Evolutionary conservation across 495 filamentous ascomycete genomes (phyloP).

Genomic region (Penicillium longicatenatum): DNA sequence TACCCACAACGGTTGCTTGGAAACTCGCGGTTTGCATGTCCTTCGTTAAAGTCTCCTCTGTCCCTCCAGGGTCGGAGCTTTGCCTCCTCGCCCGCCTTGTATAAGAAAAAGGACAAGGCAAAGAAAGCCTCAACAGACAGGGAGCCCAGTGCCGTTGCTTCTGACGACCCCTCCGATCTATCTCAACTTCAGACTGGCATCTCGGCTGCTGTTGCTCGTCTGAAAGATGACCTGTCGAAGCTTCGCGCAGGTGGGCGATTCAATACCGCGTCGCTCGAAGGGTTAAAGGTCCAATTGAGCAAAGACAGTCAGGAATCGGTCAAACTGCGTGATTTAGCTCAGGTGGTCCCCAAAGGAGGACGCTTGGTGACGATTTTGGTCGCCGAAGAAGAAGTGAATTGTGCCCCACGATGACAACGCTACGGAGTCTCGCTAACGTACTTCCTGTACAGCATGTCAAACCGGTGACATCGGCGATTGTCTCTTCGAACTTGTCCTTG

Average conservation of each 20-base stretch:
- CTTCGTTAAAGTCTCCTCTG: neutral
- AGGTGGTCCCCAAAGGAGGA: constrained; percentile 72
- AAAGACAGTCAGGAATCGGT: constrained; percentile 52
- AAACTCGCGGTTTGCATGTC: neutral
- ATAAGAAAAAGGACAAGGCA: constrained; percentile 45
- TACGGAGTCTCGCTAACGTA: neutral
- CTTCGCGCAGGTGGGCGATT: constrained; percentile 67
- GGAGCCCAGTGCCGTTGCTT: constrained; percentile 17
- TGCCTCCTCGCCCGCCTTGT: constrained; percentile 27
- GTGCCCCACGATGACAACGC: neutral
- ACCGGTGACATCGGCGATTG: constrained; percentile 70
- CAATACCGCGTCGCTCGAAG: constrained; percentile 67
- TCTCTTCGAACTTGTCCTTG: constrained; percentile 66
- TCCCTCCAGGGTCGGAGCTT: constrained; percentile 19
- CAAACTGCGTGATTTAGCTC: constrained; percentile 69
- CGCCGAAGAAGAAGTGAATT: constrained; percentile 60
- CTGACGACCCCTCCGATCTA: constrained; percentile 68
- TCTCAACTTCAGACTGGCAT: constrained; percentile 63
- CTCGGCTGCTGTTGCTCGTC: constrained; percentile 52
- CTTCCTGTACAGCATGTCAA: constrained; percentile 59
- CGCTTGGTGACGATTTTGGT: constrained; percentile 67
- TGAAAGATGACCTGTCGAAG: constrained; percentile 65
- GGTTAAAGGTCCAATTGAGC: constrained; percentile 61
- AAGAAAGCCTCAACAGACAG: constrained; percentile 21
- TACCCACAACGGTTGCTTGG: neutral